These are phyloP conservation scores for Aspergillus fumigatus DNA, from an alignment of 2,329 filamentous ascomycete genomes.

Conservation along the genomic window DNA sequence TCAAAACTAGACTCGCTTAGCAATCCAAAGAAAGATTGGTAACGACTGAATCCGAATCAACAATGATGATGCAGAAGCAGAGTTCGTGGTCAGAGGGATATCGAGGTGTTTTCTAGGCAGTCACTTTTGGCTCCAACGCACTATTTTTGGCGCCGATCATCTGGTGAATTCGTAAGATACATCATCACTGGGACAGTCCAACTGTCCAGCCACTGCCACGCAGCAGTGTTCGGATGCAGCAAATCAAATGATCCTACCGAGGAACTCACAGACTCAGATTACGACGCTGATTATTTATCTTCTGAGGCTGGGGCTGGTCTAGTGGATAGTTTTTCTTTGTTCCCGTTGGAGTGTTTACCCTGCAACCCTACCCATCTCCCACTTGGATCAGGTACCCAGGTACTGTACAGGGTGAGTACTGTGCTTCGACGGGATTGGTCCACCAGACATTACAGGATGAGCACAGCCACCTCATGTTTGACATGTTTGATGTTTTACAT, in stretches of 20 bases:
- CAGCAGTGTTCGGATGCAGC: neutral
- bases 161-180: neutral
- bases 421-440: neutral
- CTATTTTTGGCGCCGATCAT: constrained; percentile 17
- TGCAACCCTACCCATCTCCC: neutral
- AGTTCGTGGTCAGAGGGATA: constrained; percentile 1
- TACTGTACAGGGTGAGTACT: too few relatives aligned
- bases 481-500: neutral
- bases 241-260: neutral
- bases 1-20: neutral
- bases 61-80: neutral
- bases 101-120: constrained; percentile 9
- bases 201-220: neutral
- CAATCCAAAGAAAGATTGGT: neutral
- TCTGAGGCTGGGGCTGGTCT: too few relatives aligned
- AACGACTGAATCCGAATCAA: neutral
- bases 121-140: constrained; percentile 5
- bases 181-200: neutral
- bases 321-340: neutral
- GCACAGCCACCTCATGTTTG: neutral
- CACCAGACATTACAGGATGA: too few relatives aligned
- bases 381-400: neutral
- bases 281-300: neutral
- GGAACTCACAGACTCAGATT: neutral
- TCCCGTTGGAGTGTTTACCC: neutral